Base-by-base conservation (phyloP, 2,329 filamentous ascomycete species). In the Fusarium pseudonygamai region DNA sequence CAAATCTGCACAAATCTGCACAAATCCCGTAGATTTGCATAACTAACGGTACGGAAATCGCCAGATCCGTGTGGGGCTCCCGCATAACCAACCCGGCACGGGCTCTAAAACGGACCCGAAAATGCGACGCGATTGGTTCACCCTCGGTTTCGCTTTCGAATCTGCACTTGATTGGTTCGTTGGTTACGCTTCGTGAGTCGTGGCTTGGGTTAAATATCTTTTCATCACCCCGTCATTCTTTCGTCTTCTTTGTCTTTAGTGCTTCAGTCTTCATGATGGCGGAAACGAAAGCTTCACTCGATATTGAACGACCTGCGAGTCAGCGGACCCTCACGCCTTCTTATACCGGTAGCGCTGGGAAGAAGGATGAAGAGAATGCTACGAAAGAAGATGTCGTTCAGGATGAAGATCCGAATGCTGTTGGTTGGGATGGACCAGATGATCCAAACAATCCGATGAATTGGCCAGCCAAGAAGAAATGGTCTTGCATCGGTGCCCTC, bases 381-480 rank as follows among this genome's bases (percentile, higher is more conserved):
- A 52, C 56, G 5, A 52, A 56, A 1, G 50, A 58, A 11, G 58
- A 68, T 0, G 11, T 36, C 6, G 42, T 32, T 16, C 46, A 65
- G 39, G 34, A 28, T 8, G 37, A 67, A 5, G 74, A 78, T 32
- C 75, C 75, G 0, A 78, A 78, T 46, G 75, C 72, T 9, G 62
- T 78, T 28, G 68, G 66, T 0, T 78, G 77, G 77, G 75, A 78
- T 69, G 75, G 77, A 5, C 64, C 64, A 0, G 73, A 78, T 24
- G 90, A 92, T 74, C 85, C 85, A 11, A 82, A 86, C 9, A 91
- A 93, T 72, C 91, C 92, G 0, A 85, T 88, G 72, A 92, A 93
- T 74, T 93, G 92, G 91, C 80, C 88, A 0, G 78, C 89, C 39
- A 83, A 80, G 74, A 84, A 82, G 76, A 83, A 83, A 40, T 80